phyloP scores from a whole-genome alignment of 495 filamentous ascomycete genomes.

The Neurospora tetrasperma region DNA sequence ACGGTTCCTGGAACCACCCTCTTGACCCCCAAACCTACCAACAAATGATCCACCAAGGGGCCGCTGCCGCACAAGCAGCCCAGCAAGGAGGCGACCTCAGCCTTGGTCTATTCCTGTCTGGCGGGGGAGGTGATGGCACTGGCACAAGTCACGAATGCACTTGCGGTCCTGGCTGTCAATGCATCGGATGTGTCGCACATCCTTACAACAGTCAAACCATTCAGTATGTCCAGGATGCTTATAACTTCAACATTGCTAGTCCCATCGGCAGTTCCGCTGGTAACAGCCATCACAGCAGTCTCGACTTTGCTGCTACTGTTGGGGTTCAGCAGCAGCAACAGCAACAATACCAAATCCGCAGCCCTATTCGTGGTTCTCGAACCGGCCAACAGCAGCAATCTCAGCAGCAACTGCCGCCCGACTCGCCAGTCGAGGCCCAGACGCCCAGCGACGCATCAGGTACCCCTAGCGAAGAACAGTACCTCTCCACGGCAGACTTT shows the following conservation, averaged over 20 bases:
- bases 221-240: conserved; percentile 42
- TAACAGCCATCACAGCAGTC: neutral
- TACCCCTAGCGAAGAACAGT: conserved; percentile 30
- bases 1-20: conserved; percentile 34
- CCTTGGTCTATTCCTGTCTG: neutral
- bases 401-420: conserved; percentile 6
- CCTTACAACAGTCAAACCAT: conserved; percentile 65
- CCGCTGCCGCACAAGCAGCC: conserved; percentile 1
- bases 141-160: conserved; percentile 43
- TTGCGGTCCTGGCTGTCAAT: conserved; percentile 60
- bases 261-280: neutral
- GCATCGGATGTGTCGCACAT: conserved; percentile 57
- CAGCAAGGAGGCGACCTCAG: neutral
- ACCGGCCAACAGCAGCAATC: conserved; percentile 4
- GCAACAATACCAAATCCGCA: neutral
- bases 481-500: conserved; percentile 33
- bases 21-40: conserved; percentile 30
- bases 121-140: conserved; percentile 6
- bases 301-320: neutral
- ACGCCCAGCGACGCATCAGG: conserved; percentile 33
- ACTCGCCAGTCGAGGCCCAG: conserved; percentile 14
- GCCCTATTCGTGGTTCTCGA: neutral
- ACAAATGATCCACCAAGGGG: conserved; percentile 14
- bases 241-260: conserved; percentile 8
- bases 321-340: neutral